Base-by-base conservation (phyloP, 2,329 filamentous ascomycete genomes). In the Balansia obtecta region DNA sequence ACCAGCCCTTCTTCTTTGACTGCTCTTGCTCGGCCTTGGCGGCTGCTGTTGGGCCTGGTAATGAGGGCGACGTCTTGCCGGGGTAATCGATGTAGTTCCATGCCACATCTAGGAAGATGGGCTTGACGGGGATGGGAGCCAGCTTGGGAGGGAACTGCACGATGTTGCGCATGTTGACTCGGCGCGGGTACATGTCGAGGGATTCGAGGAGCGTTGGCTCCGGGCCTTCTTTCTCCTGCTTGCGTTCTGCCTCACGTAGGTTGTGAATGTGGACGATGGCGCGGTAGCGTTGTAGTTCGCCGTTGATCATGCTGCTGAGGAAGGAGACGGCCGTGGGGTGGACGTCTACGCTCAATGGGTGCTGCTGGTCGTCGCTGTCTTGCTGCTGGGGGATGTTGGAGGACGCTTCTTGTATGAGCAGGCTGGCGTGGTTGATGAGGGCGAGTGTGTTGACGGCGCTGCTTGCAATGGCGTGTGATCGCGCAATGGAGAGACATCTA, bases 71-170 rank as follows among this genome's bases (percentile, higher is more conserved):
- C 27, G 66, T 57, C 58, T 80, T 80, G 34, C 82, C 82, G 0
- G 90, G 89, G 63, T 98, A 98, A 46, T 88, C 82, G 54, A 98
- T 90, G 64, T 96, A 97, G 65, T 97, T 97, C 86, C 88, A 98
- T 10, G 93, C 93, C 8, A 95, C 85, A 63, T 98, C 93, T 52
- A 97, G 80, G 74, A 97, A 97, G 34, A 97, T 75, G 30, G 93
- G 93, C 72, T 98, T 98, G 48, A 95, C 85, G 0, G 93, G 89
- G 39, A 97, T 81, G 1, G 85, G 77, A 54, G 87, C 81, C 57
- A 96, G 71, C 62, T 82, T 86, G 1, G 91, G 90, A 12, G 93
- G 93, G 65, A 90, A 96, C 4, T 82, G 79, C 45, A 97, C 90
- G 27, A 98, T 71, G 57, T 91, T 91, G 41, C 74, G 74, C 27